Evolutionary conservation across 2,329 filamentous ascomycete species (phyloP).

Genomic region (Grosmannia clavigera): DNA sequence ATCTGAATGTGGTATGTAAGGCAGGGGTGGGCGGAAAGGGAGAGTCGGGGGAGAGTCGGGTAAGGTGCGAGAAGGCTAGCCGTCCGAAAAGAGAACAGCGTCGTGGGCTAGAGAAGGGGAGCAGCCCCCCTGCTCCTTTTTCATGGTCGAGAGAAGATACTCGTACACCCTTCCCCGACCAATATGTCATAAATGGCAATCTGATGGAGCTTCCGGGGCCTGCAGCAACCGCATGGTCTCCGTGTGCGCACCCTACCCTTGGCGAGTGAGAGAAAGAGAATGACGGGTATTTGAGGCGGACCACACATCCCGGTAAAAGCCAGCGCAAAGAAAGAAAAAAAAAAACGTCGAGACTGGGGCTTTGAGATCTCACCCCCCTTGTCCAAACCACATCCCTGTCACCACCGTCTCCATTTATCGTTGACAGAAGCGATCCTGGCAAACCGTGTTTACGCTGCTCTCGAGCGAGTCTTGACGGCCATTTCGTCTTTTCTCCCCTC

Average conservation of each 20-base stretch:
- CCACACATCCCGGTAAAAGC: neutral
- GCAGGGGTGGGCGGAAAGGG: conserved; percentile 7
- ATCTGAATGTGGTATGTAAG: conserved; percentile 4
- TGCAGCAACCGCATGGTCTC: conserved; percentile 3
- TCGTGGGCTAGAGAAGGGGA: neutral
- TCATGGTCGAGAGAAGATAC: neutral
- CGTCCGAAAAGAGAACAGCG: conserved; percentile 10
- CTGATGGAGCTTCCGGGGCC: conserved; percentile 6
- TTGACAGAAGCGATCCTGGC: neutral
- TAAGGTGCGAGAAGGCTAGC: conserved; percentile 5
- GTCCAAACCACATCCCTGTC: conserved; percentile 4
- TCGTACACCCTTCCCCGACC: neutral
- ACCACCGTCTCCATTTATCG: conserved; percentile 3
- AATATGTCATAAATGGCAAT: neutral
- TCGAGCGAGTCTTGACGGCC: neutral
- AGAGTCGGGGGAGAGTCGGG: conserved; percentile 11
- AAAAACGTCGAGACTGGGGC: neutral
- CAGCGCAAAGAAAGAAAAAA: neutral
- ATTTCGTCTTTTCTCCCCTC: neutral
- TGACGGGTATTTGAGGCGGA: neutral
- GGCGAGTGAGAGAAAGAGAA: neutral
- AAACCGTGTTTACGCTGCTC: neutral
- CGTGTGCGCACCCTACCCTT: neutral
- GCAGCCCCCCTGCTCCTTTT: neutral
- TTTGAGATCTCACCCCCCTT: conserved; percentile 1